A percentile compares a stretch with the other conserved stretches of the same genome.
These are phyloP conservation scores for Anthracocystis walkeri DNA, from an alignment of 1,284 basidiomycete species.

Conservation along the genomic window DNA sequence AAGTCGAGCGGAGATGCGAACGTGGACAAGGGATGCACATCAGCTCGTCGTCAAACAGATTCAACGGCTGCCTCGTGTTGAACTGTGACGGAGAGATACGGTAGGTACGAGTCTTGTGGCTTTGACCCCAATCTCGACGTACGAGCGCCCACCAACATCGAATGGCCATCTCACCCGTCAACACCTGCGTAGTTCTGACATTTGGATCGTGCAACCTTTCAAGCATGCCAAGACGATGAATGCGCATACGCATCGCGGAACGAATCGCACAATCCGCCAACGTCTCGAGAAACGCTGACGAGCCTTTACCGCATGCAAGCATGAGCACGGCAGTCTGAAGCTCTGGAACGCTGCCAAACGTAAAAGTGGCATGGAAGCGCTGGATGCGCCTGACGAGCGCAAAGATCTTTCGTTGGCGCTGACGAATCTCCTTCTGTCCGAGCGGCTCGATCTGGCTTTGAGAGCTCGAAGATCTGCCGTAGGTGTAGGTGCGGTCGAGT, in stretches of 20 bases:
- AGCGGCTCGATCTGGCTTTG: slow-evolving; percentile 18
- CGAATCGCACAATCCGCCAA: slow-evolving; percentile 37
- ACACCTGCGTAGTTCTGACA: slow-evolving; percentile 2
- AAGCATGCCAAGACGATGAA: slow-evolving; percentile 34
- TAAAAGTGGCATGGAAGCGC: slow-evolving; percentile 28
- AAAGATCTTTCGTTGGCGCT: slow-evolving; percentile 31
- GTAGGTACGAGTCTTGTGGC: slow-evolving; percentile 32
- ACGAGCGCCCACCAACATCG: slow-evolving; percentile 50
- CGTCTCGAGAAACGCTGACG: slow-evolving; percentile 27
- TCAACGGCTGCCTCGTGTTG: slow-evolving; percentile 39
- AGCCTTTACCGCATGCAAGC: slow-evolving; percentile 34
- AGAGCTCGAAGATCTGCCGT: slow-evolving; percentile 9
- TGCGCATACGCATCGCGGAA: slow-evolving; percentile 49
- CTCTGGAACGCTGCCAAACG: slow-evolving; percentile 31
- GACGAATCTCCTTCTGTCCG: slow-evolving; percentile 30
- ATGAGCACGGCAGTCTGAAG: slow-evolving; percentile 37
- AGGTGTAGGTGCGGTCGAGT: slow-evolving; percentile 29
- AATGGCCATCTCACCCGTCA: slow-evolving; percentile 37
- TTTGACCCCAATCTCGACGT: slow-evolving; percentile 37
- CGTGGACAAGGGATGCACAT: slow-evolving; percentile 21
- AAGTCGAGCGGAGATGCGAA: slow-evolving; percentile 37
- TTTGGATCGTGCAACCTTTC: slow-evolving; percentile 22
- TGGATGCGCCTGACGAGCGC: slow-evolving; percentile 39
- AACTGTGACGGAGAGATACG: slow-evolving; percentile 38
- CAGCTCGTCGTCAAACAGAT: slow-evolving; percentile 46